Percentiles rank a stretch among this genome's conserved stretches.
Conservation (phyloP, 495 filamentous ascomycete genomes). For the Aspergillus baeticus region DNA sequence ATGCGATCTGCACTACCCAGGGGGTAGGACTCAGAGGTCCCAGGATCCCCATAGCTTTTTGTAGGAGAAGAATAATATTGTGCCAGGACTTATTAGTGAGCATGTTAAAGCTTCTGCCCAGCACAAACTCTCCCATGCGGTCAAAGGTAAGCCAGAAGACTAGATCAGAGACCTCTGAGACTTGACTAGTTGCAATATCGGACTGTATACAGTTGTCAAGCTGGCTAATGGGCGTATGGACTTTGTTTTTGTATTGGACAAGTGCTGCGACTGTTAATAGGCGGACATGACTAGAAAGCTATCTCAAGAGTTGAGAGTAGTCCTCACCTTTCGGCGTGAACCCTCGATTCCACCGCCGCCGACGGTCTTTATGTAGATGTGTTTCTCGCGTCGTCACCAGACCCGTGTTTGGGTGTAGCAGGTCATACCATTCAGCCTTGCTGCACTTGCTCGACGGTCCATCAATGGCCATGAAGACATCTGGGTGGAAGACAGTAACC, state of each 20-base stretch:
- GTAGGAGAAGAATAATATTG: constrained; percentile 13
- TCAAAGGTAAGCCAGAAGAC: constrained; percentile 25
- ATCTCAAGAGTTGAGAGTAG: neutral
- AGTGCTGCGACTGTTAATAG: constrained; percentile 13
- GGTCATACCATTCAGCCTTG: constrained; percentile 48
- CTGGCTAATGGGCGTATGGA: constrained; percentile 24
- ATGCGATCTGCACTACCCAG: constrained; percentile 34
- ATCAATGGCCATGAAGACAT: constrained; percentile 28
- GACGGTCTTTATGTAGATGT: constrained; percentile 26
- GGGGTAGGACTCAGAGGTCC: constrained; percentile 29
- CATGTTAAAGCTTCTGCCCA: constrained; percentile 41
- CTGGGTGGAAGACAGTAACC: constrained; percentile 33
- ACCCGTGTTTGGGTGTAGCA: constrained; percentile 35
- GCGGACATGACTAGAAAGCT: neutral
- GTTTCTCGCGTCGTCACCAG: constrained; percentile 37
- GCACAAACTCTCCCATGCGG: constrained; percentile 36
- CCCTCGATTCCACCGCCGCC: constrained; percentile 35
- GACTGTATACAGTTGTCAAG: constrained; percentile 11
- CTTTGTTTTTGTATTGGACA: constrained; percentile 24
- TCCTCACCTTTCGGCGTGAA: constrained; percentile 30
- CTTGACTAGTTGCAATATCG: neutral
- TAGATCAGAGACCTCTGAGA: constrained; percentile 10
- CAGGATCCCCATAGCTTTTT: constrained; percentile 18
- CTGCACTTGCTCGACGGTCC: constrained; percentile 28
- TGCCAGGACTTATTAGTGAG: constrained; percentile 26